Conservation (phyloP, 2,329 filamentous ascomycete genomes). For the Rosellinia necatrix region DNA sequence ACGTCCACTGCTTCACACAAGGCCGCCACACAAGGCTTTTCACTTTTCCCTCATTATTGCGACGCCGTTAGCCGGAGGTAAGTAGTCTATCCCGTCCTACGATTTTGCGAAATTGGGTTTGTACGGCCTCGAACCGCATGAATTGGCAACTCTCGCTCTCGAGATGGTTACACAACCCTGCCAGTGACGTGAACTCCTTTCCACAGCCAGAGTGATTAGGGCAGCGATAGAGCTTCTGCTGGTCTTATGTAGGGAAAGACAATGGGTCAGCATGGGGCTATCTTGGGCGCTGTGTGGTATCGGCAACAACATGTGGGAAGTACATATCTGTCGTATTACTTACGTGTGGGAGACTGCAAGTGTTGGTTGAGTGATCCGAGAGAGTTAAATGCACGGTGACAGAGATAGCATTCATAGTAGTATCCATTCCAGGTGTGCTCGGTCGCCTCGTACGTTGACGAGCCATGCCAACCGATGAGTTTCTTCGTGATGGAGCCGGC, state of each 20-base stretch:
- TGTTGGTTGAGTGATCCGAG: constrained; percentile 52
- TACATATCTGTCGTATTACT: constrained; percentile 32
- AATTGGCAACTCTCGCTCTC: constrained; percentile 50
- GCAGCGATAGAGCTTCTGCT: constrained; percentile 48
- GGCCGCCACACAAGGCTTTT: too few species aligned
- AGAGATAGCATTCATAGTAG: constrained; percentile 30
- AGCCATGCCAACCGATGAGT: constrained; percentile 41
- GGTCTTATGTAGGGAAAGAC: constrained; percentile 38
- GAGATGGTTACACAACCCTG: constrained; percentile 47
- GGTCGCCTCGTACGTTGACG: constrained; percentile 23
- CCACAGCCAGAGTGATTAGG: constrained; percentile 41
- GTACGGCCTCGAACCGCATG: constrained; percentile 43
- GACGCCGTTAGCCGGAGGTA: too few species aligned
- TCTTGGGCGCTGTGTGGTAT: background rate
- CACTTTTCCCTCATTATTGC: background rate
- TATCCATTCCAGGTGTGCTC: constrained; percentile 16
- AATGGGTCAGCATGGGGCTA: background rate
- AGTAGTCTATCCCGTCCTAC: constrained; percentile 5
- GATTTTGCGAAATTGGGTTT: constrained; percentile 5
- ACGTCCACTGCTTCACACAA: too few species aligned
- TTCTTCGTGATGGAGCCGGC: constrained; percentile 56
- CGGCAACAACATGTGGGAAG: background rate
- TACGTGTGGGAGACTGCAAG: constrained; percentile 57
- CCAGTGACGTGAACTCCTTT: constrained; percentile 47
- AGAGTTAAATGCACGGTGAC: constrained; percentile 14